phyloP scores from a whole-genome alignment of 2,329 filamentous ascomycete genomes.

The Ustilaginoidea virens region DNA sequence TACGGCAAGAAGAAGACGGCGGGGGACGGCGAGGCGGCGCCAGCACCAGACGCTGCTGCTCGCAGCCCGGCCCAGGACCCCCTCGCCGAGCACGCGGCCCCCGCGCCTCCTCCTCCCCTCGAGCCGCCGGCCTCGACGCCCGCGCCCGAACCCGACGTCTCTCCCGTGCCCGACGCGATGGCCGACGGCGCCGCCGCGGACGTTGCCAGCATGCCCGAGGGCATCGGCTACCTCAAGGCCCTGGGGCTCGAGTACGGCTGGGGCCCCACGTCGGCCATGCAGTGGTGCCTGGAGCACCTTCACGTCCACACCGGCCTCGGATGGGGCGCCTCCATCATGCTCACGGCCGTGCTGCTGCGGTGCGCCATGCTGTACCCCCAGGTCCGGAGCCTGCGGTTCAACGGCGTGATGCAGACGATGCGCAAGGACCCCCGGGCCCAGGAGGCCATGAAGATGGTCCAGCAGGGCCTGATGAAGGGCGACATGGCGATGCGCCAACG shows the following conservation, averaged over 20 bases:
- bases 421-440: constrained; percentile 36
- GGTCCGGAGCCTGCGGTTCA: constrained; percentile 17
- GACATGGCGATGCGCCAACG: constrained; percentile 28
- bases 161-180: constrained; percentile 17
- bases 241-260: constrained; percentile 80
- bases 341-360: constrained; percentile 51
- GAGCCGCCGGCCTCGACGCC: constrained; percentile 6
- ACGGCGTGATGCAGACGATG: constrained; percentile 45
- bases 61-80: constrained; percentile 3
- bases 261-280: constrained; percentile 58
- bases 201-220: constrained; percentile 49
- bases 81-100: constrained; percentile 5
- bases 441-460: constrained; percentile 32
- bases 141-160: constrained; percentile 18
- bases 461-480: constrained; percentile 20
- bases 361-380: constrained; percentile 48
- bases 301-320: constrained; percentile 63
- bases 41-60: constrained; percentile 7
- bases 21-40: background rate
- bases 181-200: constrained; percentile 23
- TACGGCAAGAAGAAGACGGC: constrained; percentile 14
- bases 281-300: constrained; percentile 68
- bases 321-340: constrained; percentile 67
- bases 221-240: constrained; percentile 66
- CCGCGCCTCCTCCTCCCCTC: constrained; percentile 9